phyloP scores from a whole-genome alignment of 306 rosid genomes.

The Ormosia semicastrata region DNA sequence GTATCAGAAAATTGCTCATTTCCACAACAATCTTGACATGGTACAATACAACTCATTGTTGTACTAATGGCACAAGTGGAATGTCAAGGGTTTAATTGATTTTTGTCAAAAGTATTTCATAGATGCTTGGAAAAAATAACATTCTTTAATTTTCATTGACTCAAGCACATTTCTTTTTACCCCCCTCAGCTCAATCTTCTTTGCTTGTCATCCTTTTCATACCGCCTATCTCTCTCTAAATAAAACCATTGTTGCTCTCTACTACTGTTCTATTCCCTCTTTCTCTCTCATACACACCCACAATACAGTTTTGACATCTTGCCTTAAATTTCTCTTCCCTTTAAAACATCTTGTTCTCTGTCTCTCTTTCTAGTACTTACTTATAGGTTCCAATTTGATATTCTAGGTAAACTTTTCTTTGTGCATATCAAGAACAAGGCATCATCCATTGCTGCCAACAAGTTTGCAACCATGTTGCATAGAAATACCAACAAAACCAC shows the following conservation, averaged over 20 bases:
- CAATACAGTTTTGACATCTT: conserved; percentile 38
- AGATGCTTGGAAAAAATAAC: conserved; percentile 1
- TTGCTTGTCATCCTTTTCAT: conserved; percentile 53
- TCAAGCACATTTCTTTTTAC: conserved; percentile 21
- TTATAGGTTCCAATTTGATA: conserved; percentile 16
- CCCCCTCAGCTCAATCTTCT: conserved; percentile 23
- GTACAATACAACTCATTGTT: not conserved
- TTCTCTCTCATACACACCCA: conserved; percentile 17
- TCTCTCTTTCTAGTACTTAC: conserved; percentile 6
- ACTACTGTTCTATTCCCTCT: conserved; percentile 29
- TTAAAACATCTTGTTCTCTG: not conserved
- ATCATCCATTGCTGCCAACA: conserved; percentile 88
- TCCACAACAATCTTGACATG: conserved; percentile 12
- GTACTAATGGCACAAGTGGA: not conserved
- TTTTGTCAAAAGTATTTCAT: conserved; percentile 7
- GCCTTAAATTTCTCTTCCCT: conserved; percentile 34
- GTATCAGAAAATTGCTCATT: not conserved
- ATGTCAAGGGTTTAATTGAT: not conserved
- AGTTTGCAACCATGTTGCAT: conserved; percentile 81
- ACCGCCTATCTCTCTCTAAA: conserved; percentile 36
- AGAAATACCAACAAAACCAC: conserved; percentile 85
- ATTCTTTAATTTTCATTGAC: conserved; percentile 51
- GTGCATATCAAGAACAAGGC: conserved; percentile 54
- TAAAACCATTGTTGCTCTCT: conserved; percentile 43
- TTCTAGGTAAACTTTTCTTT: conserved; percentile 13